These are phyloP conservation scores for Rhizopogon parksii DNA, from an alignment of 1,284 basidiomycete genomes.

Conservation along the genomic window DNA sequence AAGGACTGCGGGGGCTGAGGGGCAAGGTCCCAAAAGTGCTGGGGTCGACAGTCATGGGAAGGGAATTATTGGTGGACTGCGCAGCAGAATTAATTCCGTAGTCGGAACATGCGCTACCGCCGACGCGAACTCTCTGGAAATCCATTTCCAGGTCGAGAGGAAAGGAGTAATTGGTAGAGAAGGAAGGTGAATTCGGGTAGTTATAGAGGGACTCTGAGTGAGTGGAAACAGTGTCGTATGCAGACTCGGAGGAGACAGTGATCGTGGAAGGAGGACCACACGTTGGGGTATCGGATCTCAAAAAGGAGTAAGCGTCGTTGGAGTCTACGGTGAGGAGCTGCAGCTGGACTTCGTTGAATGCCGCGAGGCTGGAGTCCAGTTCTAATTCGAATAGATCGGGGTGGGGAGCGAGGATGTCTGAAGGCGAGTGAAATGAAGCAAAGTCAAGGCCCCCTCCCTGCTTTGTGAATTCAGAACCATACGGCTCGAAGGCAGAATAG, in stretches of 20 bases:
- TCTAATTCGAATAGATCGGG: conserved; percentile 77
- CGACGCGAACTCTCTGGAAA: conserved; percentile 55
- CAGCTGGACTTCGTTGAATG: conserved; percentile 55
- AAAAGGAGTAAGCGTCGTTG: conserved; percentile 55
- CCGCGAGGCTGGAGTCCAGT: conserved; percentile 62
- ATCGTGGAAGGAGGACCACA: conserved; percentile 69
- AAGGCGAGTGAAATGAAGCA: conserved; percentile 58
- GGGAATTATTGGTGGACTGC: conserved; percentile 32
- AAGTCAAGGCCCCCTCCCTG: conserved; percentile 50
- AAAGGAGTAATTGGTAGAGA: conserved; percentile 46
- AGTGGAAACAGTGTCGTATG: conserved; percentile 60
- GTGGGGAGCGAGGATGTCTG: conserved; percentile 64
- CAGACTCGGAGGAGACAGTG: conserved; percentile 70
- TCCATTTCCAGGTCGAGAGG: conserved; percentile 64
- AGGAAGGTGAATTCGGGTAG: conserved; percentile 46
- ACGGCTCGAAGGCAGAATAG: conserved; percentile 29
- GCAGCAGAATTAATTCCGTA: conserved; percentile 36
- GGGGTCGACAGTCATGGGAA: conserved; percentile 41
- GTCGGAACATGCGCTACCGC: conserved; percentile 42
- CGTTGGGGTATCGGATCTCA: conserved; percentile 55
- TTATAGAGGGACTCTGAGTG: conserved; percentile 65
- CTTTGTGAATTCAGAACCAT: conserved; percentile 32
- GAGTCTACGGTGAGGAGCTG: conserved; percentile 57
- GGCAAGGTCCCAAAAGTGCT: conserved; percentile 52
- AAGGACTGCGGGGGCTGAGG: conserved; percentile 52